Percentiles rank a stretch among this genome's conserved stretches.
These are phyloP conservation scores for rapeseed (Brassica napus) DNA, from an alignment of 345 rosid species.

Conservation along the genomic window Da-Ae NC_063446.1:18991501-18992000, in stretches of 20 bases:
- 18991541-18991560: slow-evolving; percentile 81
- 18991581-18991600: slow-evolving; percentile 87
- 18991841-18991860: slow-evolving; percentile 63
- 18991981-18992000: slow-evolving; percentile 91
- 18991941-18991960: slow-evolving; percentile 82
- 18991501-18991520: slow-evolving; percentile 89
- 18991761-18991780: slow-evolving; percentile 72
- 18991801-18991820: slow-evolving; percentile 66
- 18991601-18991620: slow-evolving; percentile 94
- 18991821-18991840: slow-evolving; percentile 86
- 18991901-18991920: background rate
- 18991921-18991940: slow-evolving; percentile 73
- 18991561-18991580: slow-evolving; percentile 60
- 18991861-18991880: slow-evolving; percentile 8
- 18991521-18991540: slow-evolving; percentile 87
- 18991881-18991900: background rate
- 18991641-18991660: background rate
- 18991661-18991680: background rate
- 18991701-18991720: slow-evolving; percentile 84
- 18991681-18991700: background rate
- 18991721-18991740: slow-evolving; percentile 73
- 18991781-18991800: slow-evolving; percentile 87
- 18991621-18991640: slow-evolving; percentile 73
- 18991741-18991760: slow-evolving; percentile 93
- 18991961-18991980: slow-evolving; percentile 77